Conservation (phyloP, 768 basidiomycete genomes). For the Boletus sp. region DNA sequence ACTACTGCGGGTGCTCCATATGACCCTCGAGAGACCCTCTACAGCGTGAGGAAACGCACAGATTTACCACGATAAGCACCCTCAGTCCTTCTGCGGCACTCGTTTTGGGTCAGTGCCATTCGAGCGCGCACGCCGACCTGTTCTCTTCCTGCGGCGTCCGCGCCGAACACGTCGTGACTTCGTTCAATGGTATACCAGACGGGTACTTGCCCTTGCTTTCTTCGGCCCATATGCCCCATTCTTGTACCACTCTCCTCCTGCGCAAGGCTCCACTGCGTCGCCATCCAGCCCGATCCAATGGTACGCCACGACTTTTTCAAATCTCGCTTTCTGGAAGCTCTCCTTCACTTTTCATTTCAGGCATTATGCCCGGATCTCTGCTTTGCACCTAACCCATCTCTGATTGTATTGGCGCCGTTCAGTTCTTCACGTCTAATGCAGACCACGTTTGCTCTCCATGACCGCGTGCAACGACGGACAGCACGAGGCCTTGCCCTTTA, state of each 20-base stretch:
- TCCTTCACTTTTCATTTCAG: conserved; percentile 5
- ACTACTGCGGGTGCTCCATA: not conserved
- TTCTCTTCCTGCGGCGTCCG: not conserved
- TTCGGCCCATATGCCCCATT: conserved; percentile 5
- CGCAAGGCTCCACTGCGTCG: conserved; percentile 9
- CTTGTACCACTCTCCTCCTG: conserved; percentile 14
- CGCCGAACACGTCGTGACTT: conserved; percentile 13
- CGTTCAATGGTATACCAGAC: not conserved
- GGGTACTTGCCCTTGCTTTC: not conserved
- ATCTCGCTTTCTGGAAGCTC: not conserved
- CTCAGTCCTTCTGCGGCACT: conserved; percentile 14
- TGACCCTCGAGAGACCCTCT: not conserved
- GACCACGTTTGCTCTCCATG: not conserved
- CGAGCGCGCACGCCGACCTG: conserved; percentile 7
- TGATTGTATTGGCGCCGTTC: not conserved
- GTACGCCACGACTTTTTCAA: conserved; percentile 4
- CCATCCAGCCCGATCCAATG: conserved; percentile 1
- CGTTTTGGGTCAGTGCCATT: not conserved
- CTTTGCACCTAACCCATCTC: not conserved
- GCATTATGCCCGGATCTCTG: not conserved
- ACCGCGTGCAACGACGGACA: not conserved
- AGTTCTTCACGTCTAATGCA: not conserved
- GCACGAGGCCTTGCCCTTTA: conserved; percentile 6
- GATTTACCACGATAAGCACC: conserved; percentile 23
- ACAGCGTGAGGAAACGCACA: not conserved